These are phyloP conservation scores for Circinella umbellata DNA, from an alignment of 371 early-diverging fungal species.

Conservation along the genomic window DNA sequence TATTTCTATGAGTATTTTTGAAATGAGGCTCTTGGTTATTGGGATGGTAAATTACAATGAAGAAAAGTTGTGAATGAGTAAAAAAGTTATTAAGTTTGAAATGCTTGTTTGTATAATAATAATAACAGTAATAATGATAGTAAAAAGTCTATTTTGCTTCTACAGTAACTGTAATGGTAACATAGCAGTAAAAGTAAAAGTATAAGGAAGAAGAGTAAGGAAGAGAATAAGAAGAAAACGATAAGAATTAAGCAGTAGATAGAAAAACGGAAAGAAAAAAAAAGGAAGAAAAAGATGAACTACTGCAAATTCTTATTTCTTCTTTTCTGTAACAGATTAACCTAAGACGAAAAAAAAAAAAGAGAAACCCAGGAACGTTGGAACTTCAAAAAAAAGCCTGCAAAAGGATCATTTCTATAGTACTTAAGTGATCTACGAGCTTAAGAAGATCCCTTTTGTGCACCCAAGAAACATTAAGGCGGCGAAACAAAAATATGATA, in stretches of 20 bases:
- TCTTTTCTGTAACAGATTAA: background rate
- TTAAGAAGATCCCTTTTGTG: slow-evolving; percentile 2
- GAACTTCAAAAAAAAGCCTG: slow-evolving; percentile 1
- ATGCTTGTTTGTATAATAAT: no score
- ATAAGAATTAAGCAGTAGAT: background rate
- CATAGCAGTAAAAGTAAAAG: background rate
- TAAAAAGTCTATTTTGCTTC: no score
- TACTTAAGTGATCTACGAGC: background rate
- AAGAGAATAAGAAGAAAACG: background rate
- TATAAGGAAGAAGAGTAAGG: background rate
- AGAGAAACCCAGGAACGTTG: slow-evolving; percentile 8
- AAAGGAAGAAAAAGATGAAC: background rate
- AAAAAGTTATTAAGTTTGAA: no score
- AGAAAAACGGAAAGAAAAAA: background rate
- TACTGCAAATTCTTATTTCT: background rate
- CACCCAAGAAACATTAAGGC: background rate
- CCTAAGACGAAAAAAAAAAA: slow-evolving; percentile 1
- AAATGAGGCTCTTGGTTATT: no score
- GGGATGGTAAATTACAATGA: no score
- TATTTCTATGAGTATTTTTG: no score
- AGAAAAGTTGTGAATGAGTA: no score
- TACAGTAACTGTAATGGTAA: no score
- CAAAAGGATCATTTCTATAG: slow-evolving; percentile 7
- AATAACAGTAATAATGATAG: no score
- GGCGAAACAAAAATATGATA: background rate